Percentiles rank a stretch among this genome's conserved stretches.
Conservation (phyloP, 805 yeast genomes). For the Kodamaea nitidulidarum region DNA sequence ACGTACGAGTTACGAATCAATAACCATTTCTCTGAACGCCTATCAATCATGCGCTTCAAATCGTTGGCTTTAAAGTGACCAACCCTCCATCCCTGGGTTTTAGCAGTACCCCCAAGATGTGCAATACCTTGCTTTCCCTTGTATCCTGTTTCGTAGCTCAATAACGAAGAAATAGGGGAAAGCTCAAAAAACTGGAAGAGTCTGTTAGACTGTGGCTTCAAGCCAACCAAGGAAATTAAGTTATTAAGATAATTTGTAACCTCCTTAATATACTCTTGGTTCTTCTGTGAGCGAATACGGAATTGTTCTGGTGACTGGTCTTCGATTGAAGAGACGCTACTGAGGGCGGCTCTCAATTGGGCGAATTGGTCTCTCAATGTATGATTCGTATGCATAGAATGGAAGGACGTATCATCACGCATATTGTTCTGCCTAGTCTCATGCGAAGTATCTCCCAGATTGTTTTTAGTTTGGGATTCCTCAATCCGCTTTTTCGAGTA, state of each 20-base stretch:
- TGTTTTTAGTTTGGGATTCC: neutral
- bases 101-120: slow-evolving; percentile 76
- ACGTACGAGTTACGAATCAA: slow-evolving; percentile 80
- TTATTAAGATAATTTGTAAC: slow-evolving; percentile 67
- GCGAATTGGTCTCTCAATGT: slow-evolving; percentile 24
- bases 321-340: slow-evolving; percentile 16
- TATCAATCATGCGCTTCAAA: slow-evolving; percentile 77
- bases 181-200: slow-evolving; percentile 85
- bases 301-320: slow-evolving; percentile 30
- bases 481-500: neutral
- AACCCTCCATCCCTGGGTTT: slow-evolving; percentile 93
- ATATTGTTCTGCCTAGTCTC: neutral
- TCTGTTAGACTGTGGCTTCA: slow-evolving; percentile 78
- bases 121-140: slow-evolving; percentile 88
- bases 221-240: slow-evolving; percentile 53
- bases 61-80: slow-evolving; percentile 81
- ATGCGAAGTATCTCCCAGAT: slow-evolving; percentile 13
- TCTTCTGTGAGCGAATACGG: slow-evolving; percentile 21
- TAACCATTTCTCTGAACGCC: slow-evolving; percentile 93
- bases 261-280: slow-evolving; percentile 39
- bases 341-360: slow-evolving; percentile 24
- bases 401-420: slow-evolving; percentile 20
- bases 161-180: slow-evolving; percentile 79
- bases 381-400: slow-evolving; percentile 10
- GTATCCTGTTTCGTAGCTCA: slow-evolving; percentile 76